Evolutionary conservation across 1,284 basidiomycete species (phyloP), one percentile per base, ranked within the genome.

Genomic region (Porodaedalea pini): DNA sequence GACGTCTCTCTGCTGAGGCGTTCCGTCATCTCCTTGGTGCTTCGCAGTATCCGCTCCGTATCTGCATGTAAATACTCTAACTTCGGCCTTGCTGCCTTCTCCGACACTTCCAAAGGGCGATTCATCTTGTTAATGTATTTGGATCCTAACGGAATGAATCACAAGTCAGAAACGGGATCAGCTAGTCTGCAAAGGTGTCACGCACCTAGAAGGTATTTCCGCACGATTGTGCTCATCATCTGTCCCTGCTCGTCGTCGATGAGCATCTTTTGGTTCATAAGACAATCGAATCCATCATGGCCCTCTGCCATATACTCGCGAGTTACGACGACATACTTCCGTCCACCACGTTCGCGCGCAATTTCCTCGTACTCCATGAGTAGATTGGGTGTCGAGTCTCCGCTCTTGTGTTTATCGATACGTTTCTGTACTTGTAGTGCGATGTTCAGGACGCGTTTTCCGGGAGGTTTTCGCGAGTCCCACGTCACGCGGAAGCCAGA

Each of bases 161-260:
- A 39, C 25, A 41, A 15, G 37, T 50, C 34, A 36, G 41, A 32
- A 32, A 53, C 7, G 43, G 8, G 7, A 43, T 19, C 21, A 51
- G 25, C 17, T 34, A 17, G 34, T 47, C 31, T 7, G 39, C 40
- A 47, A 45, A 29, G 49, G 19, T 15, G 7, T 5, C 29, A 67
- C 82, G 58, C 61, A 90, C 92, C 94, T 25, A 96, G 78, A 3
- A 96, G 74, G 70, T 93, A 95, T 65, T 88, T 89, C 62, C 94
- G 80, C 25, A 96, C 88, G 55, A 96, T 83, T 19, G 79, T 75
- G 66, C 86, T 90, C 82, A 92, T 87, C 60, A 92, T 76, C 63
- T 88, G 81, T 0, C 94, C 94, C 55, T 81, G 82, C 69, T 97
- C 94, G 62, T 94, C 86, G 64, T 95, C 91, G 19, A 96, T 79